Evolutionary conservation across 345 rosid species (phyloP), one percentile per base, ranked within the genome.

Genomic region (Linum usitatissimum): DNA sequence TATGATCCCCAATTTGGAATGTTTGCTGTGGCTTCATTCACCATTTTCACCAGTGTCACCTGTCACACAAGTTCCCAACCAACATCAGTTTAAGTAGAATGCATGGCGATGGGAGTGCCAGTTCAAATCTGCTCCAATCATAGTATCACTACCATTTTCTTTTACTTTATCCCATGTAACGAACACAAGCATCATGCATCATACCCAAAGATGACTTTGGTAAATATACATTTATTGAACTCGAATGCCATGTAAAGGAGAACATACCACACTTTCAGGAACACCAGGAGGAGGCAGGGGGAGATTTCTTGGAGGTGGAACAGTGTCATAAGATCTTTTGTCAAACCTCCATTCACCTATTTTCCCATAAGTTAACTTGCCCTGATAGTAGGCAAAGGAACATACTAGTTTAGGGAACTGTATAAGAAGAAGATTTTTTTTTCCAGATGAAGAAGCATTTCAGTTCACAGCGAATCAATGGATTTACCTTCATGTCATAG

Each of bases 281-380:
- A 90, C 99, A 63, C 99, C 97, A 1, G 84, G 77, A 51, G 99
- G 99, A 64, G 99, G 99, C 75, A 93, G 63, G 42, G 99, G 71
- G 57, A 93, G 99, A 75, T 90, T 93, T 76, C 72, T 84, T 1
- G 92, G 95, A 6, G 97, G 97, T 48, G 86, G 71, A 39, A 53
- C 75, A 9, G 6, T 60, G 55, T 68, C 84, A 39, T 75, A 87
- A 3, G 99, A 87, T 78, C 99, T 81, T 77, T 93, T 93, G 74
- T 90, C 96, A 6, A 93, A 93, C 75, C 97, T 80, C 99, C 99
- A 93, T 77, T 87, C 92, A 56, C 99, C 99, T 31, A 84, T 76
- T 78, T 78, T 93, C 53, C 99, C 99, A 75, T 93, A 87, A 19
- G 92, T 93, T 68, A 81, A 70, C 61, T 79, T 73, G 68, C 97